Conservation (phyloP, 352 stramenopile species). For the Hyaloperonospora arabidopsidis region DNA sequence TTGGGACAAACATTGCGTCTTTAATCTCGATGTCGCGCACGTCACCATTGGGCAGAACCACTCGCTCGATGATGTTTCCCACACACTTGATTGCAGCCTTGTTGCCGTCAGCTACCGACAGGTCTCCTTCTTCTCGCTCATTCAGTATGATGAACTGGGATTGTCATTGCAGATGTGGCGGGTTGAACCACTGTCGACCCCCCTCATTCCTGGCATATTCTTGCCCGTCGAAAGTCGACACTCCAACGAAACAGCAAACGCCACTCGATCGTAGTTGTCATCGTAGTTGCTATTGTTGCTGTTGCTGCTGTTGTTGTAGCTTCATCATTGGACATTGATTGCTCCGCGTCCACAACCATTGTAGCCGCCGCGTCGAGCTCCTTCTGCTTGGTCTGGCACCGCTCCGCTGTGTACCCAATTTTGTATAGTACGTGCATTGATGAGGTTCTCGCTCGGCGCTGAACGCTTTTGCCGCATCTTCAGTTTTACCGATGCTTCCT, state of each 20-base stretch:
- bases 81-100: not conserved
- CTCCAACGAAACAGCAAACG: constrained; percentile 16
- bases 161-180: constrained; percentile 6
- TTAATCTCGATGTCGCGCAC: not conserved
- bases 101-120: too few species aligned
- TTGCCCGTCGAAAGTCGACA: constrained; percentile 8
- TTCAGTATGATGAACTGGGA: not conserved
- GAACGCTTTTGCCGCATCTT: constrained; percentile 11
- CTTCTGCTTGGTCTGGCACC: constrained; percentile 23
- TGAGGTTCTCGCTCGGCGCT: constrained; percentile 10
- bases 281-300: too few species aligned
- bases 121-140: not conserved
- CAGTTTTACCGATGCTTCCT: constrained; percentile 9
- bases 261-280: not conserved
- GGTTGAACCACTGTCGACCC: constrained; percentile 16
- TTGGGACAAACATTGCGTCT: not conserved
- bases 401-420: constrained; percentile 12
- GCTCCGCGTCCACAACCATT: constrained; percentile 9
- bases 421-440: constrained; percentile 10
- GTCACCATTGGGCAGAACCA: not conserved
- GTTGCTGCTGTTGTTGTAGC: too few species aligned
- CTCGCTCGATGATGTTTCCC: not conserved
- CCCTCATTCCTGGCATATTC: constrained; percentile 15
- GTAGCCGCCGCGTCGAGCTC: constrained; percentile 1
- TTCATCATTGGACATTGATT: constrained; percentile 6